phyloP scores from a whole-genome alignment of 1,284 basidiomycete species.

The Fomes fomentarius region DNA sequence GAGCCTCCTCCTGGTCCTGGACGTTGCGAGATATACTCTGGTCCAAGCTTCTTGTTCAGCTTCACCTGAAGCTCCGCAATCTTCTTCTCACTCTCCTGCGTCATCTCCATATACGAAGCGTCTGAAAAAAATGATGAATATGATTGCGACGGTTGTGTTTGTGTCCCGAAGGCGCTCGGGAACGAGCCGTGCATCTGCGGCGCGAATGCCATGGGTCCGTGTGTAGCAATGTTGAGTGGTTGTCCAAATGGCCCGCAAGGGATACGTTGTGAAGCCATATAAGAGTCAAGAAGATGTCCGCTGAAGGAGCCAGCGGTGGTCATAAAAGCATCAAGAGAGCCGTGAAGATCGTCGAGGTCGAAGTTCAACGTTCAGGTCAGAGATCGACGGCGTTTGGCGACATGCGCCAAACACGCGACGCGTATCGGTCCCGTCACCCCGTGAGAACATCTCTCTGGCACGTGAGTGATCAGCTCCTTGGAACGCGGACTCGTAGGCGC shows the following conservation, averaged over 20 bases:
- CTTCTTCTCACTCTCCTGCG: constrained; percentile 61
- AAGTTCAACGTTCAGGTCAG: neutral
- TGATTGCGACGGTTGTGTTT: constrained; percentile 18
- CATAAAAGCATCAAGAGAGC: constrained; percentile 14
- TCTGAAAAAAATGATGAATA: constrained; percentile 21
- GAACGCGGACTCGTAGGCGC: neutral
- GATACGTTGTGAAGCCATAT: constrained; percentile 31
- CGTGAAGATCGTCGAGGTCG: constrained; percentile 1
- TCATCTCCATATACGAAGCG: constrained; percentile 46
- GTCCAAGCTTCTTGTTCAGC: constrained; percentile 87
- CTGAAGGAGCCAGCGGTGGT: constrained; percentile 53
- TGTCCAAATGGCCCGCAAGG: constrained; percentile 38
- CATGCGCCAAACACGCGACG: neutral
- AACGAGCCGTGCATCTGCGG: constrained; percentile 55
- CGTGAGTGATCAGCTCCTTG: neutral
- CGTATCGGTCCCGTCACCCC: neutral
- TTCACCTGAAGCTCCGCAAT: constrained; percentile 82
- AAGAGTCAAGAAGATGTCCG: constrained; percentile 50
- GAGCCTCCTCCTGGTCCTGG: constrained; percentile 85
- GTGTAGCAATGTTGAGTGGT: constrained; percentile 41
- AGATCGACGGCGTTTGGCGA: neutral
- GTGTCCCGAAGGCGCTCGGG: constrained; percentile 14
- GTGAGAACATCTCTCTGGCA: neutral
- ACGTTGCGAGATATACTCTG: constrained; percentile 91
- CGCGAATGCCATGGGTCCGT: constrained; percentile 61